Evolutionary conservation across 2,329 filamentous ascomycete species (phyloP).

Genomic region (Penicillium sp.): DNA sequence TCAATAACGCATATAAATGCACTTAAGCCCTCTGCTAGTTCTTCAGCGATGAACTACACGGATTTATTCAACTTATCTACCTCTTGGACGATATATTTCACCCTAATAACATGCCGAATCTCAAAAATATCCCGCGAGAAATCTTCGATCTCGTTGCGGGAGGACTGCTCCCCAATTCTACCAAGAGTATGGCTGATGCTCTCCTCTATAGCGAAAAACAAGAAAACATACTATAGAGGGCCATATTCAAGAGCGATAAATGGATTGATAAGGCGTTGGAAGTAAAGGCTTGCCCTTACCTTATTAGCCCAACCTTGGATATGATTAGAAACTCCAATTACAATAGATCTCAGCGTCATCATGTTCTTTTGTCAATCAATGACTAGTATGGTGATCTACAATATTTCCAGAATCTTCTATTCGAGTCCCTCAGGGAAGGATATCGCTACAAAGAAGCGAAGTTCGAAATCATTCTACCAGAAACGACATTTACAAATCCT

Average conservation of each 20-base stretch:
- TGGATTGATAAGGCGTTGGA: neutral
- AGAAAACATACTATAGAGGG: neutral
- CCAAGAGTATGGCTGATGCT: slow-evolving; percentile 1
- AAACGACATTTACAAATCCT: neutral
- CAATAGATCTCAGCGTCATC: neutral
- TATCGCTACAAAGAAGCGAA: neutral
- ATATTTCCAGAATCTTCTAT: slow-evolving; percentile 1
- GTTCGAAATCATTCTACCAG: neutral
- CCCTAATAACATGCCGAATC: neutral
- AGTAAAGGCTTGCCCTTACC: neutral
- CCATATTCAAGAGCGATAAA: slow-evolving; percentile 1
- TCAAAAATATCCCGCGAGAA: neutral
- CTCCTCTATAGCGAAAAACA: neutral
- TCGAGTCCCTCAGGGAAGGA: neutral
- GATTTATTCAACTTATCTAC: no score
- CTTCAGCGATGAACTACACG: no score
- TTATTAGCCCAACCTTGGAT: neutral
- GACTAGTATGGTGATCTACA: neutral
- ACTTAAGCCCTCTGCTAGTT: no score
- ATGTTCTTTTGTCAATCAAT: slow-evolving; percentile 1
- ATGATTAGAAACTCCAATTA: neutral
- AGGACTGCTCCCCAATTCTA: neutral
- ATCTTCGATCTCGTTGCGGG: neutral
- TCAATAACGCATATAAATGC: no score
- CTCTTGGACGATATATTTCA: no score